Evolutionary conservation across 306 rosid genomes (phyloP), one percentile per base, ranked within the genome.

Genomic region (Medicago ruthenica): DNA sequence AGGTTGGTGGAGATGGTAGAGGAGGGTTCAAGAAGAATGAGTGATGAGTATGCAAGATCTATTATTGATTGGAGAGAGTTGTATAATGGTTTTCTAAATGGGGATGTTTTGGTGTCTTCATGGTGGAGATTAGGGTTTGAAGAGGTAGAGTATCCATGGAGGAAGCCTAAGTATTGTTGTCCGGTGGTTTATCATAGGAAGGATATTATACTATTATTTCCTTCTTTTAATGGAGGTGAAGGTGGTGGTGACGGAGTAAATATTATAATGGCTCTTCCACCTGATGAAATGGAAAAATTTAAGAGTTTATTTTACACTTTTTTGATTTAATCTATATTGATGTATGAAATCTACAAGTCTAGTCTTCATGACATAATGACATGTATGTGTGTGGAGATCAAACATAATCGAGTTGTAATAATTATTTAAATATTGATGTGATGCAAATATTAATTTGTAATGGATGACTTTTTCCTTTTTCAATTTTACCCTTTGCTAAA

Each of bases 121-220:
- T 90, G 97, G 97, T 88, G 96, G 93, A 81, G 82, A 31, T 79
- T 92, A 62, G 93, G 96, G 40, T 86, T 92, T 79, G 87, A 82
- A 16, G 83, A 90, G 16, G 97, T 92, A 73, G 86, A 88, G 37
- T 90, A 84, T 78, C 97, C 97, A 0, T 92, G 97, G 97, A 93
- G 97, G 7, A 92, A 75, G 44, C 97, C 96, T 1, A 86, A 57
- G 82, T 88, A 87, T 59, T 86, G 91, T 48, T 90, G 97, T 65
- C 97, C 97, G 0, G 76, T 88, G 60, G 91, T 90, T 34, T 61
- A 79, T 70, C 89, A 71, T 13, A 70, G 83, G 67, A 92, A 90
- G 84, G 91, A 92, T 47, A 86, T 92, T 67, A 81, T 92, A 47
- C 62, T 92, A 9, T 34, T 90, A 9, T 87, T 92, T 70, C 92